These are phyloP conservation scores for Boletus semigastroideus DNA, from an alignment of 1,284 basidiomycete species.

Conservation along the genomic window DNA sequence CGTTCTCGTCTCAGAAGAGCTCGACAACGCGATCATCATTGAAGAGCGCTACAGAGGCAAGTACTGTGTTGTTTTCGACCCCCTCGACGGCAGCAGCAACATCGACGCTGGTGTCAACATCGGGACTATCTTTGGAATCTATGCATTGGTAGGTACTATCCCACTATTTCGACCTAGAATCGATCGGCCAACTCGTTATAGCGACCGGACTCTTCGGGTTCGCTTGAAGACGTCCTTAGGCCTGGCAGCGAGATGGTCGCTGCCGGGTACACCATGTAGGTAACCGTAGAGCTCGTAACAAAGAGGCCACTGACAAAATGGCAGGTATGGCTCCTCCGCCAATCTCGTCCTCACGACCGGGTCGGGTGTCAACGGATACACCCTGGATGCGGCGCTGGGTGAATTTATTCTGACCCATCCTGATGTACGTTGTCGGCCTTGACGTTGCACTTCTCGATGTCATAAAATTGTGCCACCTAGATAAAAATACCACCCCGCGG, in stretches of 20 bases:
- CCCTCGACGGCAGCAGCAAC: conserved; percentile 96
- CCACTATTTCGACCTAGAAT: background rate
- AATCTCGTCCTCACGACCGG: conserved; percentile 97
- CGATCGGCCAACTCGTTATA: conserved; percentile 30
- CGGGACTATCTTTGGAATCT: conserved; percentile 99
- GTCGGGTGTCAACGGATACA: conserved; percentile 97
- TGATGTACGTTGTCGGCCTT: conserved; percentile 53
- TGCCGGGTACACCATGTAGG: conserved; percentile 93
- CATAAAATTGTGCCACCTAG: conserved; percentile 37
- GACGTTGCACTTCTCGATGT: background rate
- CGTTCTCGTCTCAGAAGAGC: conserved; percentile 96
- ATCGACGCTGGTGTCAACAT: conserved; percentile 99
- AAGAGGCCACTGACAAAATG: conserved; percentile 13
- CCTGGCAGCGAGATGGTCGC: conserved; percentile 98
- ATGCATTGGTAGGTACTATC: conserved; percentile 71
- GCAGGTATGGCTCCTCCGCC: conserved; percentile 96
- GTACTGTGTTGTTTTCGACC: conserved; percentile 98
- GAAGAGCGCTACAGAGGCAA: conserved; percentile 76
- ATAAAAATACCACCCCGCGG: conserved; percentile 93
- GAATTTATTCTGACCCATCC: conserved; percentile 99
- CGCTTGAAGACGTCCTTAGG: conserved; percentile 85
- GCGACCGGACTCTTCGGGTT: conserved; percentile 76
- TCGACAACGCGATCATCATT: conserved; percentile 91
- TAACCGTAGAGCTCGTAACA: conserved; percentile 6
- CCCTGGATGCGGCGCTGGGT: conserved; percentile 91